Evolutionary conservation across 164 flowering plant species (phyloP).

Genomic region (Aristolochia fimbriata): DNA sequence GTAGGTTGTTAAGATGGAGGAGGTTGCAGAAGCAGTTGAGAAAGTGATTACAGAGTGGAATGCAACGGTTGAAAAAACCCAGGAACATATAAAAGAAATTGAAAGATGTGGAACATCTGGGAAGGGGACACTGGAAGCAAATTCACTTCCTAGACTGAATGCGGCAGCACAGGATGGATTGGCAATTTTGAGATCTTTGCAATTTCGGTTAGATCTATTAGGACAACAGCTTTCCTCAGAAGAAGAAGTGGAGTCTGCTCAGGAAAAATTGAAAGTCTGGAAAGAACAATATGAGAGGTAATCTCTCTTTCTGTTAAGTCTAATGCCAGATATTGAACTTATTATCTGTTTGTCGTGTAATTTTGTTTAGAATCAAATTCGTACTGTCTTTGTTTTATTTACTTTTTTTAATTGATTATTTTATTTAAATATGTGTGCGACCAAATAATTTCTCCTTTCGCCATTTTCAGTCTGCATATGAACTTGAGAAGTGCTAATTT

Average conservation of each 20-base stretch:
- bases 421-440: neutral
- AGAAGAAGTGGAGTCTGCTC: conserved; percentile 50
- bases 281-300: conserved; percentile 47
- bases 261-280: conserved; percentile 49
- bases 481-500: conserved; percentile 78
- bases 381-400: neutral
- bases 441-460: conserved; percentile 3
- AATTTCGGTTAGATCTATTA: conserved; percentile 74
- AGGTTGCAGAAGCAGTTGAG: conserved; percentile 65
- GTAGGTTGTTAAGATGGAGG: conserved; percentile 37
- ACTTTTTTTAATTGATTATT: neutral
- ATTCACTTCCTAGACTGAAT: conserved; percentile 70
- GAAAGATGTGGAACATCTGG: conserved; percentile 46
- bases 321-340: neutral
- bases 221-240: conserved; percentile 62
- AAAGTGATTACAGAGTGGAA: conserved; percentile 64
- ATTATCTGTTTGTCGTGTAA: neutral
- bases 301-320: neutral
- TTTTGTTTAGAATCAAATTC: neutral
- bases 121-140: conserved; percentile 22
- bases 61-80: conserved; percentile 32
- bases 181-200: conserved; percentile 45
- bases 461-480: conserved; percentile 43
- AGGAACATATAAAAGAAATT: conserved; percentile 45
- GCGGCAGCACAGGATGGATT: conserved; percentile 80